phyloP scores from a whole-genome alignment of 768 basidiomycete species.

The Amanita pallidorosea region DNA sequence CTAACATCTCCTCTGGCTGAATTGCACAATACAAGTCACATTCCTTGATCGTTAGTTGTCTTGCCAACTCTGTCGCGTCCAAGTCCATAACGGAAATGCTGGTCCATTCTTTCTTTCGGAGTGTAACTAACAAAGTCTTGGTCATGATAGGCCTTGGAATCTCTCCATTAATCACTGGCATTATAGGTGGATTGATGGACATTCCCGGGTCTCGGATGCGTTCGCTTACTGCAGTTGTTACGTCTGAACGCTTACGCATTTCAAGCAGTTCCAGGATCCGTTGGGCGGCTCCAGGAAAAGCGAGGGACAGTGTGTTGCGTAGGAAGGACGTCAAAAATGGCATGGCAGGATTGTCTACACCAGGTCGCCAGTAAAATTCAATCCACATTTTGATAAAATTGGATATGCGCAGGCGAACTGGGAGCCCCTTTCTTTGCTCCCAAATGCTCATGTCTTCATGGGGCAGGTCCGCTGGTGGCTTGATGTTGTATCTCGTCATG shows the following conservation, averaged over 20 bases:
- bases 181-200: slow-evolving; percentile 52
- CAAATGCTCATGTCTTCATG: slow-evolving; percentile 60
- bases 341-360: slow-evolving; percentile 58
- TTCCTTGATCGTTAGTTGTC: slow-evolving; percentile 94
- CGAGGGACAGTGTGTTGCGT: slow-evolving; percentile 43
- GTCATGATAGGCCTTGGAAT: slow-evolving; percentile 84
- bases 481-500: slow-evolving; percentile 75
- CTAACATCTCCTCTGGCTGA: slow-evolving; percentile 79
- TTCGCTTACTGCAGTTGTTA: slow-evolving; percentile 48
- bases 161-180: slow-evolving; percentile 38
- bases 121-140: slow-evolving; percentile 56
- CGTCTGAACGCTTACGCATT: slow-evolving; percentile 37
- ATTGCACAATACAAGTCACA: slow-evolving; percentile 80
- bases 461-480: slow-evolving; percentile 46
- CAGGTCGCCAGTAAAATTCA: slow-evolving; percentile 80
- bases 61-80: slow-evolving; percentile 82
- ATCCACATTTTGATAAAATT: slow-evolving; percentile 95
- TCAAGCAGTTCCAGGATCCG: slow-evolving; percentile 62
- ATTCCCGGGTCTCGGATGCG: slow-evolving; percentile 68
- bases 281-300: slow-evolving; percentile 62
- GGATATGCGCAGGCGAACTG: slow-evolving; percentile 82
- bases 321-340: slow-evolving; percentile 49
- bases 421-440: slow-evolving; percentile 81
- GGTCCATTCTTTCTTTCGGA: slow-evolving; percentile 56
- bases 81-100: slow-evolving; percentile 78